Conservation (phyloP, 2,329 filamentous ascomycete genomes). For the Elsinoe australis region DNA sequence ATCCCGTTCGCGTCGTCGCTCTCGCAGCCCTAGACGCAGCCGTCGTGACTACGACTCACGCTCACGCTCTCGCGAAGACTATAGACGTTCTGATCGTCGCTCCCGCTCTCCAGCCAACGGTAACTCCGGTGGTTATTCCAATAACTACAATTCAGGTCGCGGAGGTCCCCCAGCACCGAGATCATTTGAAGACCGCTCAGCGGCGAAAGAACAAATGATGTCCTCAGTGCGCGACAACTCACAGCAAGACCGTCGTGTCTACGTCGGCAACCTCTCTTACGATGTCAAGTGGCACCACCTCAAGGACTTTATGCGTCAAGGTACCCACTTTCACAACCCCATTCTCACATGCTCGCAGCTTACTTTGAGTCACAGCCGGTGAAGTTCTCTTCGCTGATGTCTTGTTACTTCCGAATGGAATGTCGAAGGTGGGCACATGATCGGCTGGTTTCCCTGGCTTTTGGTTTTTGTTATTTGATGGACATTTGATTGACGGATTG, state of each 20-base stretch:
- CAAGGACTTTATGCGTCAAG: constrained; percentile 99
- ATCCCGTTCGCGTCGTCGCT: constrained; percentile 63
- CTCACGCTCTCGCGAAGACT: constrained; percentile 66
- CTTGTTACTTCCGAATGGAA: constrained; percentile 98
- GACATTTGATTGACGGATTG: constrained; percentile 99
- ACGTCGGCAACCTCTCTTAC: constrained; percentile 97
- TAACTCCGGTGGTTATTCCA: constrained; percentile 62
- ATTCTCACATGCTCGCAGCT: constrained; percentile 24
- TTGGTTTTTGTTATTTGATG: constrained; percentile 60
- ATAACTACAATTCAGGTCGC: constrained; percentile 39
- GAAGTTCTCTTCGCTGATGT: constrained; percentile 99
- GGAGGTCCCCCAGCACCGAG: constrained; percentile 38
- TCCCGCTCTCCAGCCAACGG: constrained; percentile 83
- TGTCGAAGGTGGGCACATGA: constrained; percentile 99
- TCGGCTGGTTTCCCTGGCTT: constrained; percentile 68
- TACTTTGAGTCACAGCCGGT: constrained; percentile 60
- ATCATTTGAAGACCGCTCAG: constrained; percentile 74
- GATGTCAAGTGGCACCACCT: constrained; percentile 99
- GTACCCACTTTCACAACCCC: constrained; percentile 48
- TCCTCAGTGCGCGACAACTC: constrained; percentile 85
- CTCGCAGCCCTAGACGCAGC: constrained; percentile 39
- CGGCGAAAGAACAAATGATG: constrained; percentile 92
- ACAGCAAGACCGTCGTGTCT: constrained; percentile 97
- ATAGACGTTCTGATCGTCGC: constrained; percentile 40
- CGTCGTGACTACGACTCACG: constrained; percentile 57